Evolutionary conservation across 805 yeast genomes (phyloP), one percentile per base, ranked within the genome.

Genomic region (Saccharomycopsis fibuligera): DNA sequence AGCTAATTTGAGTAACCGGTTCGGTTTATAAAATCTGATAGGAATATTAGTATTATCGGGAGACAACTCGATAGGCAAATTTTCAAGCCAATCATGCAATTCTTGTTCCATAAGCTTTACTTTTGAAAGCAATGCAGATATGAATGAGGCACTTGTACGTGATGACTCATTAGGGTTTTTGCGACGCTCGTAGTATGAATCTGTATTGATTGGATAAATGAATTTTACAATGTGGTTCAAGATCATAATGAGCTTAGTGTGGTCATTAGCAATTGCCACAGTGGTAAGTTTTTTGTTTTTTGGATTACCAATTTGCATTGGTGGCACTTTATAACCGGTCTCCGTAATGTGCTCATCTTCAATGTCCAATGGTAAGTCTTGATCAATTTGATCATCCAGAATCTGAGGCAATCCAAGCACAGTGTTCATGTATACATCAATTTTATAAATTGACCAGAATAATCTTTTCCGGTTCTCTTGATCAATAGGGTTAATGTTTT

Each of bases 391-490:
- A 54, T 81, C 86, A 53, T 82, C 84, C 43, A 78, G 69, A 16
- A 88, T 76, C 50, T 87, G 69, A 1, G 97, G 97, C 44, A 89
- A 69, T 1, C 96, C 96, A 55, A 90, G 62, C 68, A 89, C 80
- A 6, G 96, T 84, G 62, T 86, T 86, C 58, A 88, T 86, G 62
- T 90, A 89, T 39, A 87, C 79, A 60, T 90, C 96, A 83, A 88
- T 84, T 62, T 89, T 89, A 62, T 86, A 84, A 54, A 89, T 82
- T 1, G 96, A 83, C 86, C 91, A 89, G 62, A 89, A 89, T 37
- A 90, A 66, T 51, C 96, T 72, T 63, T 88, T 89, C 52, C 95
- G 72, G 1, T 86, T 83, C 60, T 90, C 96, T 35, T 80, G 69
- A 60, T 86, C 95, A 30, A 89, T 80, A 1, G 90, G 90, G 56